Percentiles rank a stretch among this genome's conserved stretches.
phyloP scores from a whole-genome alignment of 768 basidiomycete genomes.

The Lentinus tigrinus region DNA sequence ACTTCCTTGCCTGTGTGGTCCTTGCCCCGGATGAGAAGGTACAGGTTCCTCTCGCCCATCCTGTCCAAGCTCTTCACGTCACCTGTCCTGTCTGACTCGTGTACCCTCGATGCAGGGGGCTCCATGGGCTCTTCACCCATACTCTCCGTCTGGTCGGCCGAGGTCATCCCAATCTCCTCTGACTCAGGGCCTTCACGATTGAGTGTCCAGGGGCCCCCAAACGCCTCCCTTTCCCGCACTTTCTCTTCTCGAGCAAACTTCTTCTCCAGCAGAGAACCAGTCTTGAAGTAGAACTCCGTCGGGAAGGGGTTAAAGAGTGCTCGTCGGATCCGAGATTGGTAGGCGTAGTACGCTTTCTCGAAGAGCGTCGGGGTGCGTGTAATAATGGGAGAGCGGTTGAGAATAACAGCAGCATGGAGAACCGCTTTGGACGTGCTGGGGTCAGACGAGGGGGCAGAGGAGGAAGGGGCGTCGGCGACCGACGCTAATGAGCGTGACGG shows the following conservation, averaged over 20 bases:
- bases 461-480: conserved; percentile 19
- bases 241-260: conserved; percentile 78
- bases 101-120: conserved; percentile 43
- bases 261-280: conserved; percentile 80
- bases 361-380: conserved; percentile 71
- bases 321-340: conserved; percentile 80
- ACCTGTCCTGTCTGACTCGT: conserved; percentile 55
- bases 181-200: conserved; percentile 26
- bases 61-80: conserved; percentile 80
- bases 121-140: conserved; percentile 59
- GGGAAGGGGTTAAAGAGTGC: conserved; percentile 89
- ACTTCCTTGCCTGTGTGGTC: conserved; percentile 44
- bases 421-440: conserved; percentile 33
- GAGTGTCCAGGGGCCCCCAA: conserved; percentile 54
- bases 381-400: conserved; percentile 76
- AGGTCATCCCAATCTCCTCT: conserved; percentile 5
- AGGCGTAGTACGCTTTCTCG: conserved; percentile 79
- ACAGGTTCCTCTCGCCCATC: conserved; percentile 81
- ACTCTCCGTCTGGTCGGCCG: conserved; percentile 32
- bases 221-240: conserved; percentile 67
- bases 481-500: conserved; percentile 26
- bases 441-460: conserved; percentile 24
- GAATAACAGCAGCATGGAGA: conserved; percentile 63
- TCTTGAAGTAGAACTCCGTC: conserved; percentile 90
- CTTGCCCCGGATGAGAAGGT: conserved; percentile 68